These are phyloP conservation scores for Russula sp. DNA, from an alignment of 768 basidiomycete genomes.

Conservation along the genomic window DNA sequence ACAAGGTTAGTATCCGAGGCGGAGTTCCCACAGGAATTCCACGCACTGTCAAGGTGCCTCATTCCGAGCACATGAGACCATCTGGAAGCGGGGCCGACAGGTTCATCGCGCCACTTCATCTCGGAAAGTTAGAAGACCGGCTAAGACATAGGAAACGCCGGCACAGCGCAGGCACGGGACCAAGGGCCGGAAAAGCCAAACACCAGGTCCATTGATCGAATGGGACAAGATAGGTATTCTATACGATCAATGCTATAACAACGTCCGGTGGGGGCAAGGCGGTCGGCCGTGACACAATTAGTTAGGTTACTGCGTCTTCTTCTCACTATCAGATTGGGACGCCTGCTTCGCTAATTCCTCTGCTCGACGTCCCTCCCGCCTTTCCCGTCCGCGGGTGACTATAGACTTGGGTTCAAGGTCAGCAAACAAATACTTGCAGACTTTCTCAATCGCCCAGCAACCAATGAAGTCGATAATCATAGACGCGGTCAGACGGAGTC, in stretches of 20 bases:
- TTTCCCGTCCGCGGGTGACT: slow-evolving; percentile 77
- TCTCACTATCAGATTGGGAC: slow-evolving; percentile 25
- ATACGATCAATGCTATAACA: slow-evolving; percentile 20
- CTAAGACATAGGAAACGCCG: slow-evolving; percentile 10
- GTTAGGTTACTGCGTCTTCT: slow-evolving; percentile 33
- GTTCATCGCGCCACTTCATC: slow-evolving; percentile 9
- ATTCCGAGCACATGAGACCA: slow-evolving; percentile 4
- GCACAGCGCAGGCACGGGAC: background rate
- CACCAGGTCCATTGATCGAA: slow-evolving; percentile 17
- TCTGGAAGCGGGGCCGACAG: slow-evolving; percentile 17
- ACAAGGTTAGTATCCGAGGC: slow-evolving; percentile 14
- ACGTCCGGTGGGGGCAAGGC: slow-evolving; percentile 6
- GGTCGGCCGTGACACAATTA: slow-evolving; percentile 10
- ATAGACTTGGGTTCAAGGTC: slow-evolving; percentile 80
- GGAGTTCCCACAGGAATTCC: slow-evolving; percentile 19
- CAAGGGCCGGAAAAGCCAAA: slow-evolving; percentile 7
- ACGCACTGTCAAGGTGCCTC: slow-evolving; percentile 17
- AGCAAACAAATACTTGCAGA: slow-evolving; percentile 84
- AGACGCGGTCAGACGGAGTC: slow-evolving; percentile 60
- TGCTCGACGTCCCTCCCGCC: slow-evolving; percentile 58
- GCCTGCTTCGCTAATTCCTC: slow-evolving; percentile 32
- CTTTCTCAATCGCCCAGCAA: slow-evolving; percentile 77
- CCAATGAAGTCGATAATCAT: slow-evolving; percentile 90
- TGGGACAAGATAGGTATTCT: slow-evolving; percentile 19
- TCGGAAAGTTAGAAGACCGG: slow-evolving; percentile 18